phyloP scores from a whole-genome alignment of 2,329 filamentous ascomycete genomes.

The Aspergillus sp. region DNA sequence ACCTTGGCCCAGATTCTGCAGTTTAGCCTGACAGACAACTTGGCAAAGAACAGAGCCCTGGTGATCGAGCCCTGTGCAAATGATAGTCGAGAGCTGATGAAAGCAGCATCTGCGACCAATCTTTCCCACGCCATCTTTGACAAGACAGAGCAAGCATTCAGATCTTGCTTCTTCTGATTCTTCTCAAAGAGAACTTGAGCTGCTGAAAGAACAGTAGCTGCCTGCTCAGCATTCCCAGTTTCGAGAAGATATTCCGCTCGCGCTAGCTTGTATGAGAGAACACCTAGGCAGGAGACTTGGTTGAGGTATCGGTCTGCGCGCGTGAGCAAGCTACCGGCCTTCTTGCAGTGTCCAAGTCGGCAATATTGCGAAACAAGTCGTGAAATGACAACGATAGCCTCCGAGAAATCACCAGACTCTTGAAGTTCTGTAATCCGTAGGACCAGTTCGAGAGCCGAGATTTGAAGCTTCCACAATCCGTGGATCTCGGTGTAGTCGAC shows the following conservation, averaged over 20 bases:
- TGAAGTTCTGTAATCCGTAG: constrained; percentile 45
- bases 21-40: constrained; percentile 45
- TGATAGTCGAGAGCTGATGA: constrained; percentile 61
- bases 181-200: constrained; percentile 29
- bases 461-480: constrained; percentile 47
- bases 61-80: constrained; percentile 50
- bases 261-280: constrained; percentile 61
- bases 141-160: constrained; percentile 30
- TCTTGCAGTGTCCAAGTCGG: constrained; percentile 56
- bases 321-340: constrained; percentile 54
- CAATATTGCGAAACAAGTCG: constrained; percentile 53
- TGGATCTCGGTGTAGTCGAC: constrained; percentile 55
- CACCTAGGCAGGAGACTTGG: constrained; percentile 40
- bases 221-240: constrained; percentile 62
- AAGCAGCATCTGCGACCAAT: constrained; percentile 55
- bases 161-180: constrained; percentile 22
- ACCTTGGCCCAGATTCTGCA: constrained; percentile 49
- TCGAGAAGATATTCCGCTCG: constrained; percentile 70
- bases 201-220: constrained; percentile 30
- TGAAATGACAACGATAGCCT: constrained; percentile 39
- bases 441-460: constrained; percentile 48
- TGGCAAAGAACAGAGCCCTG: constrained; percentile 45
- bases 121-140: constrained; percentile 46
- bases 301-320: constrained; percentile 51
- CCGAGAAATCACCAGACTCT: constrained; percentile 28